Percentiles rank a stretch among this genome's conserved stretches.
These are phyloP conservation scores for Apiosordaria backusii DNA, from an alignment of 495 filamentous ascomycete genomes.

Conservation along the genomic window DNA sequence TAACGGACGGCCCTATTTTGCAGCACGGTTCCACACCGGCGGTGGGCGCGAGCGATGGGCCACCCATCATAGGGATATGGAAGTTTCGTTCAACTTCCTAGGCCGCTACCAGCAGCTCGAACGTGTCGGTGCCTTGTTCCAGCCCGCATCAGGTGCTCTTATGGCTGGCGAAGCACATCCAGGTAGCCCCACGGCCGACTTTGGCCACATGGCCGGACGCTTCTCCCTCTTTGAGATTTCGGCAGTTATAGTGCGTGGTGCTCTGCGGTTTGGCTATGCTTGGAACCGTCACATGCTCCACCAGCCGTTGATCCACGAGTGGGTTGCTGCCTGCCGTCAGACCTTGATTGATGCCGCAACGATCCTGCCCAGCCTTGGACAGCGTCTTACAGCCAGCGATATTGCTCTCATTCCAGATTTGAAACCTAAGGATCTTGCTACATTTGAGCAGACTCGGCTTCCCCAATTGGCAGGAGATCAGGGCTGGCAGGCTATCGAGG, in stretches of 20 bases:
- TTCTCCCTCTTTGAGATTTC: constrained; percentile 57
- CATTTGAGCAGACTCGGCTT: constrained; percentile 13
- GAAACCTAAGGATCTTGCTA: constrained; percentile 6
- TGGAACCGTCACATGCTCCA: constrained; percentile 56
- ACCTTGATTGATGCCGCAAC: constrained; percentile 40
- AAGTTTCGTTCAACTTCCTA: constrained; percentile 61
- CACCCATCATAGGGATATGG: constrained; percentile 45
- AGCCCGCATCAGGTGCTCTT: constrained; percentile 29
- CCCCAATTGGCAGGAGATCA: neutral
- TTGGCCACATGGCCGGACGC: constrained; percentile 36
- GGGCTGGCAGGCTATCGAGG: constrained; percentile 32
- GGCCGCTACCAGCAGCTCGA: constrained; percentile 61
- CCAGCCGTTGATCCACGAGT: constrained; percentile 45
- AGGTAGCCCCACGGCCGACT: constrained; percentile 40
- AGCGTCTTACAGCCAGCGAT: constrained; percentile 46
- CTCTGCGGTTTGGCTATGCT: constrained; percentile 53
- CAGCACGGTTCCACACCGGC: constrained; percentile 36
- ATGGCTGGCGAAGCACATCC: constrained; percentile 27
- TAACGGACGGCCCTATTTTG: constrained; percentile 26
- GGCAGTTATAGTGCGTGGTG: constrained; percentile 40
- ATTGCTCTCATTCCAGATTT: constrained; percentile 47
- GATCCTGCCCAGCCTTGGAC: constrained; percentile 34
- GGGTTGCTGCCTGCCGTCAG: constrained; percentile 49
- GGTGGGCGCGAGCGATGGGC: constrained; percentile 30
- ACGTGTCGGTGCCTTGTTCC: constrained; percentile 51